Evolutionary conservation across 148 eudicot genomes (phyloP).

Genomic region (Cornus kousa): DNA sequence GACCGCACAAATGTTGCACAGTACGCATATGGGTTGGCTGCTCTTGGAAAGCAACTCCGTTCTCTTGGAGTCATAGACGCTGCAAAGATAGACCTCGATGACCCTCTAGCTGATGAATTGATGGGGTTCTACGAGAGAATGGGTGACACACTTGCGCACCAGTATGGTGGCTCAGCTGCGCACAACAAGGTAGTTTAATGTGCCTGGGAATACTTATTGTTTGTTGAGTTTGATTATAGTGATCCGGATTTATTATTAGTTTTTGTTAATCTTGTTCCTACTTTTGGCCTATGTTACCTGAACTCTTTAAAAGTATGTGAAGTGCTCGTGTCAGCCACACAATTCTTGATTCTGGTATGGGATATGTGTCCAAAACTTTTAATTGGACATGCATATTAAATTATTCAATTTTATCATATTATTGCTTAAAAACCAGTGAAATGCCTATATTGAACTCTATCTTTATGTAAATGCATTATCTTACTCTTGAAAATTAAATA

Average conservation of each 20-base stretch:
- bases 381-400: too few species aligned
- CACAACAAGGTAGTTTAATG: slow-evolving; percentile 73
- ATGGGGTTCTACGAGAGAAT: slow-evolving; percentile 83
- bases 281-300: too few species aligned
- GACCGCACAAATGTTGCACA: slow-evolving; percentile 96
- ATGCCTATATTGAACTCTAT: too few species aligned
- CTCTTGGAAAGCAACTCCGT: slow-evolving; percentile 75
- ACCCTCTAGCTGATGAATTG: slow-evolving; percentile 65
- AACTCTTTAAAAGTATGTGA: too few species aligned
- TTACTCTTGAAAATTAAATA: too few species aligned
- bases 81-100: slow-evolving; percentile 68
- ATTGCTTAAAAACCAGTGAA: too few species aligned
- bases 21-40: slow-evolving; percentile 87
- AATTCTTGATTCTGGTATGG: too few species aligned
- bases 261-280: neutral
- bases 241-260: neutral
- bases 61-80: slow-evolving; percentile 56
- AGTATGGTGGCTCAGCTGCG: slow-evolving; percentile 95
- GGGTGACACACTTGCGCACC: slow-evolving; percentile 97
- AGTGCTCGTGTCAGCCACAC: too few species aligned
- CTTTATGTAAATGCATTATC: too few species aligned
- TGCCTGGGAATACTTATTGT: slow-evolving; percentile 1
- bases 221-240: neutral
- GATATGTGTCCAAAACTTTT: too few species aligned
- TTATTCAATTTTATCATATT: too few species aligned